Evolutionary conservation across 1,284 basidiomycete genomes (phyloP), one percentile per base, ranked within the genome.

Genomic region (Sanguinoderma infundibulare): DNA sequence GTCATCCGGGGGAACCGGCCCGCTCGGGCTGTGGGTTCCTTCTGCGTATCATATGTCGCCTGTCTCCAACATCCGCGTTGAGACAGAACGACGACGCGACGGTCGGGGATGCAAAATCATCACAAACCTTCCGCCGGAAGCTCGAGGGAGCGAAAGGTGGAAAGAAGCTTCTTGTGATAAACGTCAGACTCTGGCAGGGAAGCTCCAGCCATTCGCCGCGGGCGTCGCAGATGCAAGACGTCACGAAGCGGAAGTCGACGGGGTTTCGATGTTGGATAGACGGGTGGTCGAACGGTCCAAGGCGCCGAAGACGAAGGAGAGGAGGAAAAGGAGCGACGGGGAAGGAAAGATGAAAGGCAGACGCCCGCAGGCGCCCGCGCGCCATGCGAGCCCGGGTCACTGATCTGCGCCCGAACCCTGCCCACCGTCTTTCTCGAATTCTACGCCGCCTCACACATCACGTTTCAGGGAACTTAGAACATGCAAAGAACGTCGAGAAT

Each of bases 381-480:
- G 40, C 22, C 15, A 28, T 28, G 14, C 26, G 24, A 2, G 32
- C n/a, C 47, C 30, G 17, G 49, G 49, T 28, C 20, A 34, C 51
- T 46, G 57, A 59, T 59, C 57, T 59, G 51, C 57, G 22, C 56
- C 32, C 47, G 38, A 10, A 49, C 46, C 28, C 28, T 32, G 3
- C 14, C 44, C 26, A 12, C 40, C 14, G 53, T 22, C 39, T 12
- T 57, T 57, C 56, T 57, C 39, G 42, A 59, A 46, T 40, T 47
- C 40, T 2, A 10, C n/a, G 42, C 40, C 14, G 50, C 32, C 39
- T n/a, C 32, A 52, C 39, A 36, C 51, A 59, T 59, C 57, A 59
- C 32, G 57, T 59, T 59, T 59, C 51, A 36, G 49, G 20, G 30
- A 50, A 50, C 47, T 50, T 15, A 46, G 24, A 46, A 46, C 28